A percentile compares a stretch with the other conserved stretches of the same genome.
These are phyloP conservation scores for Aspergillus spinulosporus DNA, from an alignment of 2,329 filamentous ascomycete genomes.

Conservation along the genomic window DNA sequence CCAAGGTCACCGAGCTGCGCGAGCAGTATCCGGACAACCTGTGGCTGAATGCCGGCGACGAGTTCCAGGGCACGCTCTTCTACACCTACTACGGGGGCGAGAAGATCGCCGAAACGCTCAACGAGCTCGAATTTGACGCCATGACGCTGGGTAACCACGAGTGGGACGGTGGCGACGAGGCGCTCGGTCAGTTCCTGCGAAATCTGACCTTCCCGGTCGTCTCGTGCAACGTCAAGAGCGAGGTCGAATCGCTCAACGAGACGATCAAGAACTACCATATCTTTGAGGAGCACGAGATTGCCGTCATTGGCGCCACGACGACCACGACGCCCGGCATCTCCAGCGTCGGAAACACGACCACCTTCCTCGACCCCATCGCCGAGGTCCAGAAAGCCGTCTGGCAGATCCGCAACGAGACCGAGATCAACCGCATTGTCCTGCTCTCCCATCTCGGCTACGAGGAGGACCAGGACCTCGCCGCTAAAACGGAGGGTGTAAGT, in stretches of 20 bases:
- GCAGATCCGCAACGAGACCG: conserved; percentile 5
- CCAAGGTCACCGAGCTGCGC: conserved; percentile 7
- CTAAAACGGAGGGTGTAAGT: conserved; percentile 2
- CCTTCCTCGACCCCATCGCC: neutral
- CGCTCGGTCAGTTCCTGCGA: conserved; percentile 2
- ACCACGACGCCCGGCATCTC: conserved; percentile 1
- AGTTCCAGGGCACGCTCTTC: conserved; percentile 11
- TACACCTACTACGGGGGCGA: conserved; percentile 10
- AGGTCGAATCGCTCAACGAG: conserved; percentile 4
- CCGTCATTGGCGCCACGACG: conserved; percentile 7
- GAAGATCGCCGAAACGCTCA: conserved; percentile 12
- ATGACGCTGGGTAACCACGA: conserved; percentile 12
- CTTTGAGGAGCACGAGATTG: conserved; percentile 1
- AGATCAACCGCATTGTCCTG: conserved; percentile 10
- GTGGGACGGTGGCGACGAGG: conserved; percentile 9
- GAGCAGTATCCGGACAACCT: conserved; percentile 3
- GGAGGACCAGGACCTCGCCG: conserved; percentile 4
- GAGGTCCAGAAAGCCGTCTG: conserved; percentile 7
- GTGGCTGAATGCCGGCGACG: conserved; percentile 10
- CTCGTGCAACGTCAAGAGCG: conserved; percentile 7
- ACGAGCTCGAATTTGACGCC: conserved; percentile 6
- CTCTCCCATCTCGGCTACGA: conserved; percentile 10
- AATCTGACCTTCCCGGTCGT: conserved; percentile 9
- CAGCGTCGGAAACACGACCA: conserved; percentile 5
- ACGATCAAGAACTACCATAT: conserved; percentile 9